Conservation (phyloP, 371 early-diverging fungal genomes). For the Paraphysoderma sedebokerense region DNA sequence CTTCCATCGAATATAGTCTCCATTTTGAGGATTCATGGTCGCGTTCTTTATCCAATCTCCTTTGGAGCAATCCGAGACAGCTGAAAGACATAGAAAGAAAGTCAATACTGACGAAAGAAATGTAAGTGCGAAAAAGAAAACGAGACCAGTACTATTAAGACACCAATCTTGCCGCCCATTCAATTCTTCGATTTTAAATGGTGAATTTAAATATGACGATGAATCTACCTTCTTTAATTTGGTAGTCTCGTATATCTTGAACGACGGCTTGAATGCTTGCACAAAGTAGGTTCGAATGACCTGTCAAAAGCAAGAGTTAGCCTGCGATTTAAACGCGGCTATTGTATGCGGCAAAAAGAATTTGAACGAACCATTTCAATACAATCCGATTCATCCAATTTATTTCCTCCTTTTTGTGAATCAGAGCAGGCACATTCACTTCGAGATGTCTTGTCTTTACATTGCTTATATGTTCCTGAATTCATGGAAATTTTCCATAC, state of each 20-base stretch:
- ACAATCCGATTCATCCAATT: conserved; percentile 8
- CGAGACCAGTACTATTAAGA: conserved; percentile 4
- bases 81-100: too few relatives aligned
- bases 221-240: too few relatives aligned
- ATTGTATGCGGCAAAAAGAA: not conserved
- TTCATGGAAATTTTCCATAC: conserved; percentile 5
- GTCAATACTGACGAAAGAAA: not conserved
- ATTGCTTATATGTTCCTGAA: conserved; percentile 10
- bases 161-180: conserved; percentile 14
- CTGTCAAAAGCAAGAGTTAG: conserved; percentile 1
- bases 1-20: conserved; percentile 5
- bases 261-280: not conserved
- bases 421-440: conserved; percentile 8
- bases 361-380: conserved; percentile 7
- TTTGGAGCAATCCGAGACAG: too few relatives aligned
- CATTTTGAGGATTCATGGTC: conserved; percentile 3
- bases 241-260: too few relatives aligned
- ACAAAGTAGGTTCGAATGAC: conserved; percentile 1
- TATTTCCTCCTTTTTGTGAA: conserved; percentile 1
- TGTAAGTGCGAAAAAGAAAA: too few relatives aligned
- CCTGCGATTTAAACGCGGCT: not conserved
- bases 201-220: conserved; percentile 3
- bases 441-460: conserved; percentile 1
- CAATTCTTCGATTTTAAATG: conserved; percentile 9
- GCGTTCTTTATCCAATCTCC: too few relatives aligned